Evolutionary conservation across 805 yeast species (phyloP).

Genomic region (Candida ficus): DNA sequence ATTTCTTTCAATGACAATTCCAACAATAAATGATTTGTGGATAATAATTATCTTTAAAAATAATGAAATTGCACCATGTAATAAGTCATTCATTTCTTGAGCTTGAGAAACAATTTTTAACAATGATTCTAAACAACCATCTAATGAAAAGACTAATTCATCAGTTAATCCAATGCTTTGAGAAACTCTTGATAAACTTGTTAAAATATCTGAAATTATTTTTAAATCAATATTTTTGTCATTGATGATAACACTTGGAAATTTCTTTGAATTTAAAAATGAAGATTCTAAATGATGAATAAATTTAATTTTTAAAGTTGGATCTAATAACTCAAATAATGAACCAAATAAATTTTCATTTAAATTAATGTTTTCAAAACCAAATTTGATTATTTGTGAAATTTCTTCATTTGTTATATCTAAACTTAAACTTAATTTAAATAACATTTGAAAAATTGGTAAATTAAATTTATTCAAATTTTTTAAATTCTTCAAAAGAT

Average conservation of each 20-base stretch:
- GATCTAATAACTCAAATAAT: slow-evolving; percentile 34
- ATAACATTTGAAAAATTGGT: slow-evolving; percentile 36
- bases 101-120: slow-evolving; percentile 19
- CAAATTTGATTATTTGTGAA: slow-evolving; percentile 7
- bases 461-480: slow-evolving; percentile 35
- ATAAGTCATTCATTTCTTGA: slow-evolving; percentile 10
- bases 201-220: slow-evolving; percentile 15
- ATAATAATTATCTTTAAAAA: slow-evolving; percentile 52
- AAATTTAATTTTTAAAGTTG: slow-evolving; percentile 27
- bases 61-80: slow-evolving; percentile 35
- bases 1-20: slow-evolving; percentile 38
- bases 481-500: slow-evolving; percentile 19
- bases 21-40: slow-evolving; percentile 47
- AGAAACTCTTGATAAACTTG: slow-evolving; percentile 16
- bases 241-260: slow-evolving; percentile 27
- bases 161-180: slow-evolving; percentile 23
- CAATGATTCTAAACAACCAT: slow-evolving; percentile 34
- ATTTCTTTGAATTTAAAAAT: slow-evolving; percentile 35
- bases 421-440: slow-evolving; percentile 26
- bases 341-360: slow-evolving; percentile 27
- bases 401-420: slow-evolving; percentile 12
- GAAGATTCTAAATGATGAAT: slow-evolving; percentile 35
- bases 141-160: slow-evolving; percentile 36
- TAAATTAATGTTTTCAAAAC: slow-evolving; percentile 6
- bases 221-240: slow-evolving; percentile 9